These are phyloP conservation scores for Pyrus communis DNA, from an alignment of 306 rosid genomes.

Conservation along the genomic window DNA sequence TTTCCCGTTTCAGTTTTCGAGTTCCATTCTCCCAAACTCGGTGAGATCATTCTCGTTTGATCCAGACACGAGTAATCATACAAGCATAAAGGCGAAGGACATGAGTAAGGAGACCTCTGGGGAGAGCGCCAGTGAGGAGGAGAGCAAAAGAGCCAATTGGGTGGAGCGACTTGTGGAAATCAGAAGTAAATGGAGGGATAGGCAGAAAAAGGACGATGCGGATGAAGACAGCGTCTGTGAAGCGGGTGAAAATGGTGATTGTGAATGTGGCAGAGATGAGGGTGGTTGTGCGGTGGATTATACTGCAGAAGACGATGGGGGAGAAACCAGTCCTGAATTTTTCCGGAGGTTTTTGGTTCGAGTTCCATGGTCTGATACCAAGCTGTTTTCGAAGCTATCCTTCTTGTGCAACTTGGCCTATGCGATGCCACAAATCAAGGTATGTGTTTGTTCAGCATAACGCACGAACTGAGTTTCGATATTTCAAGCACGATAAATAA, in stretches of 20 bases:
- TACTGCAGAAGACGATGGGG: constrained; percentile 40
- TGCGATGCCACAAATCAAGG: constrained; percentile 69
- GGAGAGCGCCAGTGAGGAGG: constrained; percentile 29
- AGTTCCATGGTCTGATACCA: constrained; percentile 68
- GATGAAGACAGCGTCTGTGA: constrained; percentile 24
- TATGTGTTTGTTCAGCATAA: constrained; percentile 5
- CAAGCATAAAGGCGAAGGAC: constrained; percentile 30
- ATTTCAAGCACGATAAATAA: neutral
- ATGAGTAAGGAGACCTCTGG: constrained; percentile 6
- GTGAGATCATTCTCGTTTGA: constrained; percentile 54
- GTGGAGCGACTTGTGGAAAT: constrained; percentile 78
- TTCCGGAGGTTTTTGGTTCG: constrained; percentile 51
- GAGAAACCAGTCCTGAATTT: constrained; percentile 27
- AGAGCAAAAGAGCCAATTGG: constrained; percentile 65
- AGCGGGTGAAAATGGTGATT: constrained; percentile 21
- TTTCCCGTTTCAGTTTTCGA: constrained; percentile 54
- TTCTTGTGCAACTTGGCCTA: constrained; percentile 86
- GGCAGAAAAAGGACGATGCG: constrained; percentile 32
- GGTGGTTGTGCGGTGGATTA: constrained; percentile 50
- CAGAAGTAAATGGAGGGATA: constrained; percentile 64
- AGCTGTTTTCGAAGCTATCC: constrained; percentile 64
- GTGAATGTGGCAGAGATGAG: constrained; percentile 44
- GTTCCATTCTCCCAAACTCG: constrained; percentile 55
- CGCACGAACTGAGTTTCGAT: neutral
- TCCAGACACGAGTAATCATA: constrained; percentile 44